Evolutionary conservation across 495 filamentous ascomycete genomes (phyloP).

Genomic region (Zalerion maritima): DNA sequence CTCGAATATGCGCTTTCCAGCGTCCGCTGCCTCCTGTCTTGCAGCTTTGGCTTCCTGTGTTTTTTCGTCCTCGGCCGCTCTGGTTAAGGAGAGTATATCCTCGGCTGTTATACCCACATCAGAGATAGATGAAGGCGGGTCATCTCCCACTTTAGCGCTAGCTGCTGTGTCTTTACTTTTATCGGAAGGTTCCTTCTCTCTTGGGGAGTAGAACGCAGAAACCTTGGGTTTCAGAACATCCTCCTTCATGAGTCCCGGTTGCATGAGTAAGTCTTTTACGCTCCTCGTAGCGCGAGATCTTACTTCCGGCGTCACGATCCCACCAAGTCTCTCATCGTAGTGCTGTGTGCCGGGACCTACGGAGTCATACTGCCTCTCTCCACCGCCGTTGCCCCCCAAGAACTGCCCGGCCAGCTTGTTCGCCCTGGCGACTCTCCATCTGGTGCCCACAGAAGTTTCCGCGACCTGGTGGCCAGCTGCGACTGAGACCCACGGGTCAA

Average conservation of each 20-base stretch:
- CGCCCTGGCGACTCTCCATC: constrained; percentile 56
- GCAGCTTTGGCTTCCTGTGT: constrained; percentile 12
- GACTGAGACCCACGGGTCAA: constrained; percentile 72
- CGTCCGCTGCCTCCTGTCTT: constrained; percentile 11
- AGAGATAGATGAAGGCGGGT: not conserved
- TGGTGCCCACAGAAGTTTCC: constrained; percentile 42
- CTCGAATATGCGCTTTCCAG: constrained; percentile 47
- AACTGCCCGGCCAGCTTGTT: constrained; percentile 58
- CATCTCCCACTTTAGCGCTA: not conserved
- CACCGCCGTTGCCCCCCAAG: constrained; percentile 31
- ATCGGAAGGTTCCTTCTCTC: not conserved
- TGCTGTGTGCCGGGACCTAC: constrained; percentile 39
- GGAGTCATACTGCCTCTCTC: constrained; percentile 39
- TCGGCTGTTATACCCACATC: constrained; percentile 11
- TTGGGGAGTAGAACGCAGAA: too few species aligned
- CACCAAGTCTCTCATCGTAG: constrained; percentile 30
- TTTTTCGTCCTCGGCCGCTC: constrained; percentile 21
- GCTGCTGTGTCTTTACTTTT: not conserved
- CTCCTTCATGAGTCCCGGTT: constrained; percentile 27
- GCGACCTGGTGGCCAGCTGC: constrained; percentile 70
- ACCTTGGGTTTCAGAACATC: too few species aligned
- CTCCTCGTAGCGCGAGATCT: constrained; percentile 23
- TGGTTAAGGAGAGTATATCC: constrained; percentile 15
- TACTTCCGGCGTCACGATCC: constrained; percentile 27
- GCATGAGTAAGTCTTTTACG: constrained; percentile 33